Base-by-base conservation (phyloP, 164 flowering plant species). In the Pachysandra terminalis region DNA sequence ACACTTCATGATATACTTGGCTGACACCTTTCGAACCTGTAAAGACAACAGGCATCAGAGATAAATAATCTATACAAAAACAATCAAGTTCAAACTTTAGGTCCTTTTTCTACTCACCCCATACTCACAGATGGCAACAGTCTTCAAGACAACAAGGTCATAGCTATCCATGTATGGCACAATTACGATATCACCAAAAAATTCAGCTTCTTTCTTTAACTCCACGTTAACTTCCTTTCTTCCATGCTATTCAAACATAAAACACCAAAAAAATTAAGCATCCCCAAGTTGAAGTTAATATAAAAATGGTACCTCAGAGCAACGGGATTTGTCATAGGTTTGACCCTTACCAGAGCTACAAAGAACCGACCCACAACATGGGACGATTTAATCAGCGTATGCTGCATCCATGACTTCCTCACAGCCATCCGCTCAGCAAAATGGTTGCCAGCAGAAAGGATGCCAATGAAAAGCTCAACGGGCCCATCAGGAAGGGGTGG, bases 371-470 rank as follows among this genome's bases (percentile, higher is more conserved):
- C 51, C 15, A 45, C 51, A 1, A 15, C 51, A 45, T 45, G 4
- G 4, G 51, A 45, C 1, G 51, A 45, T 1, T 5, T 12, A 15
- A 45, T 10, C 17, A 15, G 16, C 1, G 6, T 5, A 45, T 10
- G 1, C 17, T 45, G 51, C 51, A 45, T 45, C 6, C 51, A 45
- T 15, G 51, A 10, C 17, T 45, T 45, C 17, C 51, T 45, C 14
- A 45, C 51, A 45, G 51, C 51, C 51, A 45, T 45, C 16, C 51
- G 51, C 51, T 82, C 81, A 64, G 80, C 77, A 68, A 81, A 81
- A 71, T 81, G 84, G 61, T 79, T 74, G 55, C 80, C 82, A 9
- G 80, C 80, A 10, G 82, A 79, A 45, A 79, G 82, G 63, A 81
- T 64, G 48, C 84, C 84, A 27, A 81, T 75, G 56, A 81, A 79